A percentile compares a stretch with the other conserved stretches of the same genome.
phyloP scores from a whole-genome alignment of 1,284 basidiomycete species.

The Ceratobasidium theobromae region DNA sequence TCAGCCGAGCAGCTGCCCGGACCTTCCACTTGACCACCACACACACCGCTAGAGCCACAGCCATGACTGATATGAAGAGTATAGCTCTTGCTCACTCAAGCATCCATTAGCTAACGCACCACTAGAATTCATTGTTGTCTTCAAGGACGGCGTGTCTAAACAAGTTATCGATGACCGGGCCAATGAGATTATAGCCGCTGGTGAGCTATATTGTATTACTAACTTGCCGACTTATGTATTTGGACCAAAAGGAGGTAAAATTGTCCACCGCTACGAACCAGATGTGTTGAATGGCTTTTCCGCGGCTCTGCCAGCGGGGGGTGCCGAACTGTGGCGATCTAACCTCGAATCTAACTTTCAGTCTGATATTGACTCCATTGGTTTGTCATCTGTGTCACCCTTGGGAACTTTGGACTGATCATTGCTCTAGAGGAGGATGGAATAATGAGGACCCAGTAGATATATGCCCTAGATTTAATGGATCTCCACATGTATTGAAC shows the following conservation, averaged over 20 bases:
- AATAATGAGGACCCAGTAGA: constrained; percentile 23
- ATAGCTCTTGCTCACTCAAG: no score
- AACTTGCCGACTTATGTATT: no score
- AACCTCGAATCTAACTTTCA: no score
- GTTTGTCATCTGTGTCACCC: neutral
- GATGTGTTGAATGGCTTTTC: no score
- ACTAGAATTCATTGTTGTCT: constrained; percentile 26
- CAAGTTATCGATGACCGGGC: no score
- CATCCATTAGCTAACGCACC: neutral
- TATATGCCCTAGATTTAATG: neutral
- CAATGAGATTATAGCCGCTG: no score
- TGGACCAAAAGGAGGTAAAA: no score
- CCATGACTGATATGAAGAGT: constrained; percentile 7
- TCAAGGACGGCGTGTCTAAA: constrained; percentile 22
- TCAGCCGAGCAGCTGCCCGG: neutral
- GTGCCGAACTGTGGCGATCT: no score
- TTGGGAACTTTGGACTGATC: neutral
- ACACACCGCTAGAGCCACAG: neutral
- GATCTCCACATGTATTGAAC: neutral
- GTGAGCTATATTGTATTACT: no score
- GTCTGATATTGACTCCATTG: constrained; percentile 25
- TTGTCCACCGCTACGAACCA: no score
- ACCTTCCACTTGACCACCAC: constrained; percentile 23
- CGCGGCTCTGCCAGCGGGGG: no score
- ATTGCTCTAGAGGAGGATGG: constrained; percentile 25